These are phyloP conservation scores for Yamadazyma sp. DNA, from an alignment of 1,139 yeast genomes.

Conservation along the genomic window DNA sequence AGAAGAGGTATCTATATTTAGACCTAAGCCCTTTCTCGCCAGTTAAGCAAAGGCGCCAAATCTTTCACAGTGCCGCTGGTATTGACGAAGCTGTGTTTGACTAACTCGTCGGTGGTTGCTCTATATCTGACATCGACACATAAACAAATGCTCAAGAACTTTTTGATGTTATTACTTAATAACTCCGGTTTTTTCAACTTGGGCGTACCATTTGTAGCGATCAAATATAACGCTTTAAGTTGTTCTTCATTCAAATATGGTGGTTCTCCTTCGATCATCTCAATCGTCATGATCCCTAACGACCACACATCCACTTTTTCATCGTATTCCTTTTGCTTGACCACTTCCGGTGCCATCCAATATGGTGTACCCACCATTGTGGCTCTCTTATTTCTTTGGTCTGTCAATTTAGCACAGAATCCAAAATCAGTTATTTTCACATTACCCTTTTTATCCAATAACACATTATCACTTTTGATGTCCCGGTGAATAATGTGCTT, in stretches of 20 bases:
- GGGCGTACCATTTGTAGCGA: slow-evolving; percentile 97
- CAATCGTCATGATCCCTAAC: slow-evolving; percentile 95
- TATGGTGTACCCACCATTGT: slow-evolving; percentile 99
- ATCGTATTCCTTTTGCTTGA: slow-evolving; percentile 92
- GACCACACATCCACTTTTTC: slow-evolving; percentile 99
- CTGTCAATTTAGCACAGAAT: slow-evolving; percentile 94
- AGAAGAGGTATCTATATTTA: too few species aligned
- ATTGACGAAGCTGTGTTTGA: slow-evolving; percentile 76
- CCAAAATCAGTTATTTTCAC: slow-evolving; percentile 98
- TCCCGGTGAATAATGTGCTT: slow-evolving; percentile 95
- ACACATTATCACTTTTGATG: slow-evolving; percentile 91
- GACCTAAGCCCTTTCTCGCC: slow-evolving; percentile 40
- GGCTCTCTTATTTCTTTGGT: slow-evolving; percentile 88
- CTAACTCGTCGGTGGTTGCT: slow-evolving; percentile 85
- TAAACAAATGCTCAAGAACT: slow-evolving; percentile 85
- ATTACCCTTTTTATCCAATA: slow-evolving; percentile 80
- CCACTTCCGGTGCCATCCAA: slow-evolving; percentile 99
- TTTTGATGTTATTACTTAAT: slow-evolving; percentile 76
- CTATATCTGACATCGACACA: slow-evolving; percentile 94
- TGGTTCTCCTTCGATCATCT: slow-evolving; percentile 98
- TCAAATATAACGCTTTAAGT: slow-evolving; percentile 55
- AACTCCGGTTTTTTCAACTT: slow-evolving; percentile 84
- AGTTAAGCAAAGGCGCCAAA: slow-evolving; percentile 68
- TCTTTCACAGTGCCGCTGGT: slow-evolving; percentile 50
- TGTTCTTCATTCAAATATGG: slow-evolving; percentile 98